Evolutionary conservation across 352 stramenopile species (phyloP).

Genomic region (Bremia lactucae): DNA sequence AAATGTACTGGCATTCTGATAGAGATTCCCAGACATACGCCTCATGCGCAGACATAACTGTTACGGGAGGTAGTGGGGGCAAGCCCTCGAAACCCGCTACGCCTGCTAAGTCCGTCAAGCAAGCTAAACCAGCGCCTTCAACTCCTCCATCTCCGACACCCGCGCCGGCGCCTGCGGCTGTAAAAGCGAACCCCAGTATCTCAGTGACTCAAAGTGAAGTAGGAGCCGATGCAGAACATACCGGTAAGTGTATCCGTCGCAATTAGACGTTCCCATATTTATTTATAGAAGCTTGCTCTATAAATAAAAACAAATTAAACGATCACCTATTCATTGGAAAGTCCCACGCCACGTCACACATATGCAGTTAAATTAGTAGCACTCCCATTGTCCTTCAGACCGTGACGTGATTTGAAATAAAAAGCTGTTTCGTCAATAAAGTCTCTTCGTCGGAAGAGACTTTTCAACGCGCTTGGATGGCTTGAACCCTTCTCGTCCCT

Average conservation of each 20-base stretch:
- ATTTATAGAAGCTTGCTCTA: background rate
- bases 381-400: too few relatives aligned
- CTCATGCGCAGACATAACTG: conserved; percentile 27
- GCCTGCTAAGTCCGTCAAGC: background rate
- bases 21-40: conserved; percentile 29
- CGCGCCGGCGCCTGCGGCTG: conserved; percentile 2
- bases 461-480: conserved; percentile 4
- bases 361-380: too few relatives aligned
- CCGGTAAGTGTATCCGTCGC: conserved; percentile 14
- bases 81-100: background rate
- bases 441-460: conserved; percentile 11
- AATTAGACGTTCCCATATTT: conserved; percentile 7
- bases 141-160: conserved; percentile 1
- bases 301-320: background rate
- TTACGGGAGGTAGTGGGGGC: conserved; percentile 11
- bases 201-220: background rate
- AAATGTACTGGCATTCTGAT: conserved; percentile 33
- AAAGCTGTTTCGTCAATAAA: conserved; percentile 6
- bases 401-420: too few relatives aligned
- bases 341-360: too few relatives aligned
- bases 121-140: conserved; percentile 2
- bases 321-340: conserved; percentile 1
- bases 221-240: conserved; percentile 7
- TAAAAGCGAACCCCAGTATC: background rate
- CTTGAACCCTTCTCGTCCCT: conserved; percentile 10